These are phyloP conservation scores for Diaporthe citriasiana DNA, from an alignment of 2,329 filamentous ascomycete species.

Conservation along the genomic window DNA sequence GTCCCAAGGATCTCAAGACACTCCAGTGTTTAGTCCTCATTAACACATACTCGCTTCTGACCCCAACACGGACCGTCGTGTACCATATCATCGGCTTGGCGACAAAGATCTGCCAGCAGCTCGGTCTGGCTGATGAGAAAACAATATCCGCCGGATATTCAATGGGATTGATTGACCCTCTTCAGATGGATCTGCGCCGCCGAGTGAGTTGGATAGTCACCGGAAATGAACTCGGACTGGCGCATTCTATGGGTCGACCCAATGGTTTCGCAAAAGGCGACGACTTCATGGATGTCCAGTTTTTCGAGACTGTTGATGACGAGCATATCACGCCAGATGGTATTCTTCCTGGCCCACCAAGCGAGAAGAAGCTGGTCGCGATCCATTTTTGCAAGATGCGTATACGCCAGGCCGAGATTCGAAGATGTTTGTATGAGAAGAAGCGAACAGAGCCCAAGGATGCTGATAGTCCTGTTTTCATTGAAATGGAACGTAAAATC, in stretches of 20 bases:
- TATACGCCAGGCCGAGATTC: conserved; percentile 87
- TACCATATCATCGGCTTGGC: conserved; percentile 95
- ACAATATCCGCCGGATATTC: conserved; percentile 78
- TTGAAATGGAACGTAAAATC: conserved; percentile 82
- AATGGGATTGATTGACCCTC: conserved; percentile 73
- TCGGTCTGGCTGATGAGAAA: conserved; percentile 89
- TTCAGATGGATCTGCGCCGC: conserved; percentile 90
- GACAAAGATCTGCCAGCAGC: conserved; percentile 87
- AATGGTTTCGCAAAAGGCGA: conserved; percentile 86
- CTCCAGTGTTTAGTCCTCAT: conserved; percentile 91
- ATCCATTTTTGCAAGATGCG: conserved; percentile 97
- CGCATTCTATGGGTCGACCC: conserved; percentile 89
- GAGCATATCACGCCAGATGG: conserved; percentile 84
- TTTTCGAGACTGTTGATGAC: conserved; percentile 87
- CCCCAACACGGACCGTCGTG: conserved; percentile 90
- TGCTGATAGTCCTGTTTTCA: conserved; percentile 90
- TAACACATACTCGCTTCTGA: conserved; percentile 91
- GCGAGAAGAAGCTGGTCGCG: conserved; percentile 87
- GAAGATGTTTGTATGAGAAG: conserved; percentile 86
- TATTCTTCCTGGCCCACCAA: conserved; percentile 78
- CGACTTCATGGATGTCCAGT: conserved; percentile 87
- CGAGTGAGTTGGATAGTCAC: conserved; percentile 90
- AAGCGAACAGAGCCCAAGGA: conserved; percentile 82
- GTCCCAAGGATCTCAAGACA: conserved; percentile 90
- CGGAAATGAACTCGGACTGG: conserved; percentile 89